Percentiles rank a stretch among this genome's conserved stretches.
Evolutionary conservation across 78 protist species (phyloP).

Genomic region (Anaeramoeba flamelloides): DNA sequence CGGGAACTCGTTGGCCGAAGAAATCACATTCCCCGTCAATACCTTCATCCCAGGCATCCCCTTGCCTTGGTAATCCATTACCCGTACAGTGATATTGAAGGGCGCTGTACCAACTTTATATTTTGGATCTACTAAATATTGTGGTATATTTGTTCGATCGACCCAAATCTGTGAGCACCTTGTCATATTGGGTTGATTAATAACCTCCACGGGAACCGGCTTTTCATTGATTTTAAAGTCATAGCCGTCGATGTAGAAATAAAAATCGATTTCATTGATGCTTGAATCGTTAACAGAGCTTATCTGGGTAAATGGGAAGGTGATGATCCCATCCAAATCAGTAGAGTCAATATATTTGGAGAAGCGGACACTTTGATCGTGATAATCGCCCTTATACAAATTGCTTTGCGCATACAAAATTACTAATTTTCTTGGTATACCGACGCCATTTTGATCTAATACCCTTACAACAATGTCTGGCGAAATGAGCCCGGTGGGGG

Average conservation of each 20-base stretch:
- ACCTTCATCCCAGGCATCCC: not conserved
- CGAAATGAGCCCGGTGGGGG: not conserved
- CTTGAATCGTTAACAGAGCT: not conserved
- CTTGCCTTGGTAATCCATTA: not conserved
- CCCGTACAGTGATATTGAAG: not conserved
- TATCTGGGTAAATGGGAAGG: not conserved
- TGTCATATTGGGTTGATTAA: not conserved
- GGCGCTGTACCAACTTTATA: not conserved
- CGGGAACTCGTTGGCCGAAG: not conserved
- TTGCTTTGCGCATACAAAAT: not conserved
- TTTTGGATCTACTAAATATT: not conserved
- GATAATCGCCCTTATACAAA: not conserved
- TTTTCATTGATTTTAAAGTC: not conserved
- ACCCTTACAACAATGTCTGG: not conserved
- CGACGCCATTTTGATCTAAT: not conserved
- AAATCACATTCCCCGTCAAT: not conserved
- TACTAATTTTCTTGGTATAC: not conserved
- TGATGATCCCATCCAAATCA: not conserved
- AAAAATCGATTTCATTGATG: not conserved
- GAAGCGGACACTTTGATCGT: not conserved
- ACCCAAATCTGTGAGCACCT: not conserved
- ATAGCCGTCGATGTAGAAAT: not conserved
- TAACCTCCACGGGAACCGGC: not conserved
- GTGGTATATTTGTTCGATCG: not conserved
- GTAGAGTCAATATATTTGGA: not conserved